Evolutionary conservation across 805 yeast species (phyloP).

Genomic region (Candida golubevii): DNA sequence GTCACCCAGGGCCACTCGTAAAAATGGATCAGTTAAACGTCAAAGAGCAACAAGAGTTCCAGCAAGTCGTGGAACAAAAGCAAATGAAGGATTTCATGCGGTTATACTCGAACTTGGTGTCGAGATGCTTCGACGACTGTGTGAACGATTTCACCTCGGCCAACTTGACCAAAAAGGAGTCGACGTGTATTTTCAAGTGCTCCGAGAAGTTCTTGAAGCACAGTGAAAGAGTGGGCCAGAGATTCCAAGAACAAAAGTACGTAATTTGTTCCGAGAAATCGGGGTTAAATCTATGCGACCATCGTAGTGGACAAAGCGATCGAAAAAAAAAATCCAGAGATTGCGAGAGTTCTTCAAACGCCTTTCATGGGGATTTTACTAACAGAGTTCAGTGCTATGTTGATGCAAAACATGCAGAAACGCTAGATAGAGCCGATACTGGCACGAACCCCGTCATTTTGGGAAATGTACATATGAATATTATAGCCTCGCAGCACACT

Average conservation of each 20-base stretch:
- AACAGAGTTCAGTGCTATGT: slow-evolving; percentile 40
- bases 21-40: slow-evolving; percentile 91
- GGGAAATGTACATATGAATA: too few relatives aligned
- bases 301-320: too few relatives aligned
- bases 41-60: slow-evolving; percentile 95
- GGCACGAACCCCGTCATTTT: too few relatives aligned
- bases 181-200: slow-evolving; percentile 81
- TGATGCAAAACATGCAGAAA: slow-evolving; percentile 61
- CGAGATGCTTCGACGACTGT: slow-evolving; percentile 96
- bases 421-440: slow-evolving; percentile 4
- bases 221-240: slow-evolving; percentile 95
- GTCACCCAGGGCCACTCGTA: too few relatives aligned
- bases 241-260: slow-evolving; percentile 96
- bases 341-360: too few relatives aligned
- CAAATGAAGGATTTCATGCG: slow-evolving; percentile 99
- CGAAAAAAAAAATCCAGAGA: too few relatives aligned
- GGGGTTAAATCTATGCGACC: too few relatives aligned
- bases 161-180: slow-evolving; percentile 79
- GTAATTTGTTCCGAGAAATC: slow-evolving; percentile 11
- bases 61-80: slow-evolving; percentile 91
- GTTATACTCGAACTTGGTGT: slow-evolving; percentile 88
- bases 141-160: slow-evolving; percentile 97
- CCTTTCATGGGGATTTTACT: neutral
- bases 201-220: slow-evolving; percentile 97
- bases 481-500: too few relatives aligned